Evolutionary conservation across 1,139 yeast genomes (phyloP).

Genomic region (Candida tetrigidarum): DNA sequence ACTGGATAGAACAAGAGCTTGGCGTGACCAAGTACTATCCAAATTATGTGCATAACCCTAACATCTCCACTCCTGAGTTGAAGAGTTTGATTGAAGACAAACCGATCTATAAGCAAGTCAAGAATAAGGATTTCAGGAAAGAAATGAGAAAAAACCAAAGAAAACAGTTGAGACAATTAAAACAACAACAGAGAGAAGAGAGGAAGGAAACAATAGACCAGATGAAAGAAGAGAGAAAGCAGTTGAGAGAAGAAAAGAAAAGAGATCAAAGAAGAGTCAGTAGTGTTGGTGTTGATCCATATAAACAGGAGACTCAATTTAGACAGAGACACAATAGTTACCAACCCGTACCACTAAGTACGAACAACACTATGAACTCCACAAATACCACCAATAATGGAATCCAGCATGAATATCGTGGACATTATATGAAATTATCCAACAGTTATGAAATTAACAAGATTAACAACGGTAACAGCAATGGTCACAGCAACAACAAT

Average conservation of each 20-base stretch:
- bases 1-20: conserved; percentile 37
- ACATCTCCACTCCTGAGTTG: conserved; percentile 41
- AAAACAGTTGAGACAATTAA: conserved; percentile 9
- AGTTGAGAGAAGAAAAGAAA: conserved; percentile 17
- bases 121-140: conserved; percentile 23
- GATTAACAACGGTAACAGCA: not conserved
- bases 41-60: conserved; percentile 43
- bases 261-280: conserved; percentile 10
- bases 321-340: not conserved
- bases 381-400: not conserved
- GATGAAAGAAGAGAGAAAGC: conserved; percentile 18
- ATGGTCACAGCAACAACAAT: not conserved
- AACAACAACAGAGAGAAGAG: conserved; percentile 14
- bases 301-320: conserved; percentile 1
- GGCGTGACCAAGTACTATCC: conserved; percentile 47
- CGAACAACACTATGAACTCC: not conserved
- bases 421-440: conserved; percentile 2
- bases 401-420: conserved; percentile 2
- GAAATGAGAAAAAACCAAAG: conserved; percentile 11
- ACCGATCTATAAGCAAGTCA: conserved; percentile 48
- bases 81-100: conserved; percentile 39
- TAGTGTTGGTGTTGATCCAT: not conserved
- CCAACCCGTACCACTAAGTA: conserved; percentile 1
- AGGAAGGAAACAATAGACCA: conserved; percentile 10
- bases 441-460: conserved; percentile 6